Evolutionary conservation across 805 yeast species (phyloP).

Genomic region (Lipomyces kockii): DNA sequence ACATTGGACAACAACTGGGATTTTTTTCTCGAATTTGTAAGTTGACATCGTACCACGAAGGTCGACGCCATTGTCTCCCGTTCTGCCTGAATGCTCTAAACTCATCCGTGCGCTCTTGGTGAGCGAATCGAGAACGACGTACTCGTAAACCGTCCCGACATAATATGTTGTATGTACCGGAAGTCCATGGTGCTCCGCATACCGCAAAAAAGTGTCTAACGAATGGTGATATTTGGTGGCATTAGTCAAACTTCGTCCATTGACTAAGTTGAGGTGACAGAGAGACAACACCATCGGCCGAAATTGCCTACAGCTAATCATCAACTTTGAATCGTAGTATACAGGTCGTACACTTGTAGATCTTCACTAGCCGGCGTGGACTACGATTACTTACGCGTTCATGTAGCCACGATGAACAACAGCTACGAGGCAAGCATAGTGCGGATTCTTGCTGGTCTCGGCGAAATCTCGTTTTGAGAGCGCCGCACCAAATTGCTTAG

Average conservation of each 20-base stretch:
- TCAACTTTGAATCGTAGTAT: not conserved
- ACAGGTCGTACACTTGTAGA: not conserved
- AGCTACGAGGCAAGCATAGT: too few species aligned
- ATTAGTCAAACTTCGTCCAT: not conserved
- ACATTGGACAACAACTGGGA: constrained; percentile 40
- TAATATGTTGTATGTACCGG: constrained; percentile 29
- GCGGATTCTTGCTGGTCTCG: too few species aligned
- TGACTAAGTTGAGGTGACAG: not conserved
- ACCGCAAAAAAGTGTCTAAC: constrained; percentile 20
- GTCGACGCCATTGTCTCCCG: constrained; percentile 39
- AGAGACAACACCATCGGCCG: not conserved
- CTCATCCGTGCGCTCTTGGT: constrained; percentile 14
- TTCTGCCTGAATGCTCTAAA: constrained; percentile 39
- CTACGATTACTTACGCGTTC: too few species aligned
- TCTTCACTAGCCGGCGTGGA: not conserved
- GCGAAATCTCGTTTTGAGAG: too few species aligned
- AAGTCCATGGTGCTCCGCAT: constrained; percentile 18
- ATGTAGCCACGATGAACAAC: too few species aligned
- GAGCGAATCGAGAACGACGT: constrained; percentile 33
- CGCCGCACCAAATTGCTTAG: too few species aligned
- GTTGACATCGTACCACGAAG: constrained; percentile 34
- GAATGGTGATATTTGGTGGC: constrained; percentile 17
- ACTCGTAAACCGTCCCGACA: constrained; percentile 40
- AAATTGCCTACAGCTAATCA: not conserved
- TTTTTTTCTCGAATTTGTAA: not conserved